Percentiles rank a stretch among this genome's conserved stretches.
phyloP scores from a whole-genome alignment of 352 stramenopile species.

The Aphanomyces stellatus region DNA sequence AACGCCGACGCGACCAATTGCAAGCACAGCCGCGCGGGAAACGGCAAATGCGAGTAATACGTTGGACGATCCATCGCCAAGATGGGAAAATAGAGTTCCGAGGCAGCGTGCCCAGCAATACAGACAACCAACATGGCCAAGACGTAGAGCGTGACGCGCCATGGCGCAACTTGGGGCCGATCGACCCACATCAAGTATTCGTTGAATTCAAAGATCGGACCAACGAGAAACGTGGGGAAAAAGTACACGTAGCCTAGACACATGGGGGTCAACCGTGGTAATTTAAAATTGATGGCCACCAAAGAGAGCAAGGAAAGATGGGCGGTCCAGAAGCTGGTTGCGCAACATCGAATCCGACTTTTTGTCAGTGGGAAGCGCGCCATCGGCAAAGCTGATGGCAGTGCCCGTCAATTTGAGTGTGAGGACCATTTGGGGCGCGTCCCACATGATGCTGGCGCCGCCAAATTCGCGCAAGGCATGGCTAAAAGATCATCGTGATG shows the following conservation, averaged over 20 bases:
- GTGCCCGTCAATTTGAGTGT: constrained; percentile 75
- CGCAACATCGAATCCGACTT: constrained; percentile 63
- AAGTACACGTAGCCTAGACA: constrained; percentile 78
- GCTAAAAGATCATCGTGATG: constrained; percentile 22
- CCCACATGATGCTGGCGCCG: constrained; percentile 72
- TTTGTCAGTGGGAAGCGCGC: constrained; percentile 53
- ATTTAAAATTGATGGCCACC: constrained; percentile 26
- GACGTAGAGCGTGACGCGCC: constrained; percentile 20
- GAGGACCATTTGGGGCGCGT: constrained; percentile 80
- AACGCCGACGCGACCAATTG: constrained; percentile 73
- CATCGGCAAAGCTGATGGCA: constrained; percentile 78
- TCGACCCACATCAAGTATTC: constrained; percentile 79
- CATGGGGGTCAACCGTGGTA: not conserved
- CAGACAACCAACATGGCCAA: constrained; percentile 34
- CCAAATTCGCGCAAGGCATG: constrained; percentile 83
- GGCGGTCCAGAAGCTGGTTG: constrained; percentile 57
- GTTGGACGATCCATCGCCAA: constrained; percentile 67
- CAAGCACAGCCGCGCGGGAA: constrained; percentile 47
- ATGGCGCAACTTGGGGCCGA: constrained; percentile 49
- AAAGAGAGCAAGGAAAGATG: constrained; percentile 60
- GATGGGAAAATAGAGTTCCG: constrained; percentile 57
- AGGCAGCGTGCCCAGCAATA: constrained; percentile 57
- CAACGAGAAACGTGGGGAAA: constrained; percentile 79
- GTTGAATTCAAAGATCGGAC: constrained; percentile 77
- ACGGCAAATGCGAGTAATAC: constrained; percentile 54